These are phyloP conservation scores for Dunaliella sp. DNA, from an alignment of 139 green algal species.

Conservation along the genomic window DNA sequence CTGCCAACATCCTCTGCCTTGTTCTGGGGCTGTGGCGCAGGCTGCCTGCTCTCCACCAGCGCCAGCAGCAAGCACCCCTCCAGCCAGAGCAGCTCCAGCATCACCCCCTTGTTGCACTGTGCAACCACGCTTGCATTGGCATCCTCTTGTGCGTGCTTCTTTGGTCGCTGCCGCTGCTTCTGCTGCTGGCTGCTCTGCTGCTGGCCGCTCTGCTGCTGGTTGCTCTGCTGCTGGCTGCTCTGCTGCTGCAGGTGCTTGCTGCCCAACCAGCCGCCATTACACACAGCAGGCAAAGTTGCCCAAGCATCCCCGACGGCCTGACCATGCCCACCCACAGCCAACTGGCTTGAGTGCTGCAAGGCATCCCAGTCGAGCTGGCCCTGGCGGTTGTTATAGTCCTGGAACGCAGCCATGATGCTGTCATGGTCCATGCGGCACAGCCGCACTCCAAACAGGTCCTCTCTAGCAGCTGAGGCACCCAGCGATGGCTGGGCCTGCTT, in stretches of 20 bases:
- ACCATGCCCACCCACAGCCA: no score
- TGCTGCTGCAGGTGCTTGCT: no score
- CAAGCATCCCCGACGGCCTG: no score
- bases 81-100: slow-evolving; percentile 17
- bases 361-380: not conserved
- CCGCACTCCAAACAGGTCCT: slow-evolving; percentile 1
- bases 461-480: not conserved
- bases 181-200: no score
- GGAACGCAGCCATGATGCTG: not conserved
- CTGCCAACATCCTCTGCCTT: not conserved
- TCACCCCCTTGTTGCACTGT: not conserved
- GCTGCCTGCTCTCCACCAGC: slow-evolving; percentile 15
- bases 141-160: no score
- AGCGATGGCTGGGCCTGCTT: no score
- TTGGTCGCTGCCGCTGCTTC: no score
- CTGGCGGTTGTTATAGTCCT: slow-evolving; percentile 3
- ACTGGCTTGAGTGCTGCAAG: no score
- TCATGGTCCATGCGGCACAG: slow-evolving; percentile 11
- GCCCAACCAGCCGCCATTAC: no score
- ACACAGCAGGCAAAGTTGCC: no score
- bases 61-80: slow-evolving; percentile 17
- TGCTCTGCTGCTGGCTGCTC: no score
- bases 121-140: not conserved
- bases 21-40: not conserved
- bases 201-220: no score